A percentile compares a stretch with the other conserved stretches of the same genome.
phyloP scores from a whole-genome alignment of 305 asterid species.

The Caryopteris hybrid region DNA sequence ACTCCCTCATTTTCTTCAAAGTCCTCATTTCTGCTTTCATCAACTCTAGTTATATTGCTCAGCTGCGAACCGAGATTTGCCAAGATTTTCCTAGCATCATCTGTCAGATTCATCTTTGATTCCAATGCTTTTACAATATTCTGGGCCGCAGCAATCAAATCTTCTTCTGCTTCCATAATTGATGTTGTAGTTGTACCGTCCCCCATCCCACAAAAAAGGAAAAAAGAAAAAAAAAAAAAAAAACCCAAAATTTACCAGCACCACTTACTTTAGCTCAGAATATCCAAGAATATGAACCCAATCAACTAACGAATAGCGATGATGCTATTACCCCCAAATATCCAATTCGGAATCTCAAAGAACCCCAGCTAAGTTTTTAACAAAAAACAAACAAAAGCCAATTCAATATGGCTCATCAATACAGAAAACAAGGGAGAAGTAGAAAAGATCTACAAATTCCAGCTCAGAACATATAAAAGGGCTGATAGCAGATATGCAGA shows the following conservation, averaged over 20 bases:
- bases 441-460: slow-evolving; percentile 22
- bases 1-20: slow-evolving; percentile 22
- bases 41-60: slow-evolving; percentile 36
- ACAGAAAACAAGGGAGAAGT: background rate
- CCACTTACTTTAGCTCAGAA: too few species aligned
- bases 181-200: slow-evolving; percentile 35
- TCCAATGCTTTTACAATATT: slow-evolving; percentile 54
- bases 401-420: background rate
- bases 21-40: slow-evolving; percentile 24
- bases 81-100: slow-evolving; percentile 50
- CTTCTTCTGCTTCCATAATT: slow-evolving; percentile 66
- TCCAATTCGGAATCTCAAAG: slow-evolving; percentile 9
- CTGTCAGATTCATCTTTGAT: slow-evolving; percentile 42
- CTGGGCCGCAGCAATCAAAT: slow-evolving; percentile 64
- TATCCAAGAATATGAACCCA: background rate
- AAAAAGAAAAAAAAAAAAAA: slow-evolving; percentile 19
- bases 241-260: slow-evolving; percentile 4
- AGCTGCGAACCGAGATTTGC: slow-evolving; percentile 74
- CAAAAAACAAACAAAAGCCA: slow-evolving; percentile 4
- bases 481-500: background rate
- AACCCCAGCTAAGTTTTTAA: background rate
- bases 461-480: background rate
- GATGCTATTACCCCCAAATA: slow-evolving; percentile 13
- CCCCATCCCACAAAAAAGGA: slow-evolving; percentile 45
- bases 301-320: background rate